Evolutionary conservation across 306 rosid species (phyloP).

Genomic region (Rosa chinensis): DNA sequence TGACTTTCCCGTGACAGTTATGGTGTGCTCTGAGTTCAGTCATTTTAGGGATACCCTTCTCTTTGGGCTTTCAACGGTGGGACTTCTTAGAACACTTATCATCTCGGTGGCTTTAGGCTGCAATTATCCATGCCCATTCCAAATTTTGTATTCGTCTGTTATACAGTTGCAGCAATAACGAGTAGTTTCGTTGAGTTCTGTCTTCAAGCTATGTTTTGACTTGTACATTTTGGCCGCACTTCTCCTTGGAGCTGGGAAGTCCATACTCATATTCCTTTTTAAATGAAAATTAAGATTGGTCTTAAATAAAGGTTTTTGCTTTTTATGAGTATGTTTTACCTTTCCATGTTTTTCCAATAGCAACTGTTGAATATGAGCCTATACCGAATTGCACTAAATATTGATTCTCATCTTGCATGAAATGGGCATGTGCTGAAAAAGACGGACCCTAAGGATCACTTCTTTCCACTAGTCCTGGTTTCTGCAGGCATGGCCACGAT

Average conservation of each 20-base stretch:
- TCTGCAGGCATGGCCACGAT: neutral
- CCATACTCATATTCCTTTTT: neutral
- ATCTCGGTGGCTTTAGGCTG: neutral
- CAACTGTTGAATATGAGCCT: neutral
- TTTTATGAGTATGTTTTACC: too few species aligned
- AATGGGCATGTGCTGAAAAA: too few species aligned
- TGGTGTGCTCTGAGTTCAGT: neutral
- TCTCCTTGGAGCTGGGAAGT: neutral
- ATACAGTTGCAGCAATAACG: neutral
- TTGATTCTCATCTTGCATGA: too few species aligned
- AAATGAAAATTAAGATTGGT: neutral
- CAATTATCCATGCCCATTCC: neutral
- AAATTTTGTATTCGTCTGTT: neutral
- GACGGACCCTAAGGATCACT: too few species aligned
- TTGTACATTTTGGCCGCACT: neutral
- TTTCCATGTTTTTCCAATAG: neutral
- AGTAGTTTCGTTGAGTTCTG: neutral
- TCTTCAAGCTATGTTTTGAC: neutral
- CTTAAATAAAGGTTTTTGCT: neutral
- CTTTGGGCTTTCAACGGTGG: neutral
- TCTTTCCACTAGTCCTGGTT: too few species aligned
- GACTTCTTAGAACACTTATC: neutral
- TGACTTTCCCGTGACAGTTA: neutral
- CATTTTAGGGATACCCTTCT: neutral
- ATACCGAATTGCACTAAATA: neutral